A percentile compares a stretch with the other conserved stretches of the same genome.
Conservation (phyloP, 345 rosid genomes). For the Limnanthes douglasii region DNA sequence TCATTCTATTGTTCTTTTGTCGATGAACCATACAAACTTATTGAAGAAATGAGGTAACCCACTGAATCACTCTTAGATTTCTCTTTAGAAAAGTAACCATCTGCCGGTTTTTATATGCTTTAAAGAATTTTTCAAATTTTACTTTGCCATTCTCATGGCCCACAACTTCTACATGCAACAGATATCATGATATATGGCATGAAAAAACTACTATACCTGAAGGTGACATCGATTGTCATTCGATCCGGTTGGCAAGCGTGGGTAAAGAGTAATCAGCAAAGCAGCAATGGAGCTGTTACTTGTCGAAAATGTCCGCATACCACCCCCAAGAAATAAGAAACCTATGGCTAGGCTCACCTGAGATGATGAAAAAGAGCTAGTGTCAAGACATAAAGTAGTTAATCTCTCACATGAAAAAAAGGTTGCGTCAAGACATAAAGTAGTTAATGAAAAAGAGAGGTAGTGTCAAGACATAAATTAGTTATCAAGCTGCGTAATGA, state of each 20-base stretch:
- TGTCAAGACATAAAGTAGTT: slow-evolving; percentile 1
- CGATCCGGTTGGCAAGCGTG: slow-evolving; percentile 91
- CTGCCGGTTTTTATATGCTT: too few species aligned
- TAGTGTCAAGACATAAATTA: not conserved
- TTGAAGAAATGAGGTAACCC: too few species aligned
- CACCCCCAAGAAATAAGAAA: slow-evolving; percentile 97
- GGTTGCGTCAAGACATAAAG: too few species aligned
- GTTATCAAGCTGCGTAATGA: too few species aligned
- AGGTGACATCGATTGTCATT: slow-evolving; percentile 99
- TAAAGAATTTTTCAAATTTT: too few species aligned
- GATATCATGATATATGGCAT: too few species aligned
- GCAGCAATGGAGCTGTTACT: slow-evolving; percentile 74
- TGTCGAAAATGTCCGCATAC: slow-evolving; percentile 79
- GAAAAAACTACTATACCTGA: slow-evolving; percentile 74
- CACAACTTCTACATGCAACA: too few species aligned
- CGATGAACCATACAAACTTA: too few species aligned
- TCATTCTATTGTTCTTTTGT: too few species aligned
- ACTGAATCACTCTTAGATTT: too few species aligned
- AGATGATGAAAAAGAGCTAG: slow-evolving; percentile 7
- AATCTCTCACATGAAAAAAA: slow-evolving; percentile 5
- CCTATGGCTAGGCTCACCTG: slow-evolving; percentile 93
- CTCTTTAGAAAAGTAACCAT: too few species aligned
- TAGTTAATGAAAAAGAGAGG: not conserved
- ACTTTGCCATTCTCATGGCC: too few species aligned
- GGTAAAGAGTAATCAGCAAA: slow-evolving; percentile 78